Base-by-base conservation (phyloP, 768 basidiomycete genomes). In the Tylopilus subfusipes region DNA sequence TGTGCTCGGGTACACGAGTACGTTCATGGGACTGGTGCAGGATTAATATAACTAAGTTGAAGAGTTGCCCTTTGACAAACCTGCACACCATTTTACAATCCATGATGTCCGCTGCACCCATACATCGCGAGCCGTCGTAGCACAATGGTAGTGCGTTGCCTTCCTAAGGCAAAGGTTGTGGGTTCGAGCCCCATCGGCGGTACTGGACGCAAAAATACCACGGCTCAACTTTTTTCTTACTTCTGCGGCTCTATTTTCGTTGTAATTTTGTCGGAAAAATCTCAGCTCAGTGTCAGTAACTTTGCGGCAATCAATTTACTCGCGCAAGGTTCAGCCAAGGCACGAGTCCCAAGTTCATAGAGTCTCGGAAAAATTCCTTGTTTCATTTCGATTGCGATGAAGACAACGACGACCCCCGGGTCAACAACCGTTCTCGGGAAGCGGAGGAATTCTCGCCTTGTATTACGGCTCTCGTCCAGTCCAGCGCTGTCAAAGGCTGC, bases 1-100 rank as follows among this genome's bases (percentile, higher is more conserved):
- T 36, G 83, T 78, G 5, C 83, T 86, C 48, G 81, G 69, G 68
- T 88, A 88, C 49, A 90, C 76, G 53, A 90, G 80, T n/a, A 91
- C 85, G 70, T 90, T 82, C 84, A 90, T 89, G 36, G 33, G 5
- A 5, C 5, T 16, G 11, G 4, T 27, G 4, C 25, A 27, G 4
- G 25, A 27, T 27, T 27, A 27, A 27, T 27, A 7, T 27, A 27
- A 7, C 4, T 7, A 3, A 27, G 4, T 3, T 27, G 25, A 27
- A 27, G 25, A 27, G 25, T 33, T 33, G 31, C n/a, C n/a, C n/a
- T n/a, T n/a, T n/a, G n/a, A n/a, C n/a, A n/a, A n/a, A n/a, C 30
- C 30, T 30, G 30, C 10, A 9, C 7, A 30, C 6, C 16, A 16
- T 34, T 38, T 18, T 40, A 4, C 7, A 4, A 3, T 40, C 39